A percentile compares a stretch with the other conserved stretches of the same genome.
Conservation (phyloP, 495 filamentous ascomycete genomes). For the Lindgomyces ingoldianus region DNA sequence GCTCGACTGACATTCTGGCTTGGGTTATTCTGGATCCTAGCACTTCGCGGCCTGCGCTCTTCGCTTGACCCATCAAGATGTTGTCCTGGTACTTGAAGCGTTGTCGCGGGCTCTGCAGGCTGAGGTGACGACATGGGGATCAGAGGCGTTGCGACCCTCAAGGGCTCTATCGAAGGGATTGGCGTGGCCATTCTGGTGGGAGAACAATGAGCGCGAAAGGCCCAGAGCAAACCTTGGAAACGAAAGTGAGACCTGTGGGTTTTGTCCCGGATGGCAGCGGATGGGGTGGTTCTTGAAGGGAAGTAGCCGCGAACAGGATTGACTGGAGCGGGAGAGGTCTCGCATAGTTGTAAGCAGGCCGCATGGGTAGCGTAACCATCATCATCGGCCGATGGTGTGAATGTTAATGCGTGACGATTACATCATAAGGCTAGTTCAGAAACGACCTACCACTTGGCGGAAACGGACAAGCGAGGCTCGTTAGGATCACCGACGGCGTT, state of each 20-base stretch:
- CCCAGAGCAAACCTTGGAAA: neutral
- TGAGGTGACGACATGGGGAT: neutral
- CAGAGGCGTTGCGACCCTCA: slow-evolving; percentile 5
- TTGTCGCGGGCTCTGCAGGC: neutral
- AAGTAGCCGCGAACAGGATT: neutral
- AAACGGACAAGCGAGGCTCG: neutral
- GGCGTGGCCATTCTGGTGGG: slow-evolving; percentile 4
- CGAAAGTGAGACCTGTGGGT: neutral
- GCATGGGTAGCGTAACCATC: slow-evolving; percentile 13
- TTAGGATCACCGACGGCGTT: neutral
- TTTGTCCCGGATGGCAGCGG: slow-evolving; percentile 27
- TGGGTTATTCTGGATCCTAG: neutral
- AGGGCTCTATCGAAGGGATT: slow-evolving; percentile 26
- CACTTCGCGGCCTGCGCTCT: neutral
- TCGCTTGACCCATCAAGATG: neutral
- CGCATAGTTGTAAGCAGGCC: slow-evolving; percentile 17
- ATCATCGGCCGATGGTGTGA: neutral
- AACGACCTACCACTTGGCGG: neutral
- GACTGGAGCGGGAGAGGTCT: neutral
- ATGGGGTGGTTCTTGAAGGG: slow-evolving; percentile 8
- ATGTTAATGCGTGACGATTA: neutral
- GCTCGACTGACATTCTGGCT: slow-evolving; percentile 22
- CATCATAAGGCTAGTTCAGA: slow-evolving; percentile 6
- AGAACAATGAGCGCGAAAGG: neutral
- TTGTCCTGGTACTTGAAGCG: slow-evolving; percentile 20